Conservation (phyloP, 108 stramenopile genomes). For the Discostella pseudostelligera region DNA sequence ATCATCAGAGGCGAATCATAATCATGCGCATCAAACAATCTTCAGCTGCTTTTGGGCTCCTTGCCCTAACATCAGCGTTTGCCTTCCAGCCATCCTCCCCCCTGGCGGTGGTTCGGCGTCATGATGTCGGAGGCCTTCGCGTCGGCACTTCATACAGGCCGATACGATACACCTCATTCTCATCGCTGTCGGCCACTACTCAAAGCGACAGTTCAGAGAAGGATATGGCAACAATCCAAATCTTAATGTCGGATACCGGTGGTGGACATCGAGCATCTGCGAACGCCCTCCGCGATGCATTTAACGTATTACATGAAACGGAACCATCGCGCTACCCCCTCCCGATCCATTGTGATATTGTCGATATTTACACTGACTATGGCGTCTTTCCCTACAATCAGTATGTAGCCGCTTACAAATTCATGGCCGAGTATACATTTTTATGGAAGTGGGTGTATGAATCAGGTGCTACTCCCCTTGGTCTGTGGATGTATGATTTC, state of each 20-base stretch:
- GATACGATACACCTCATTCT: no score
- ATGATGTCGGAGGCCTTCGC: background rate
- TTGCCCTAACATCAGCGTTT: background rate
- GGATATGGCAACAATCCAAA: slow-evolving; percentile 69
- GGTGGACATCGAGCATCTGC: slow-evolving; percentile 89
- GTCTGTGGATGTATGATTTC: slow-evolving; percentile 64
- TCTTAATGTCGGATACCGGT: slow-evolving; percentile 87
- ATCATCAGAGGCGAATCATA: background rate
- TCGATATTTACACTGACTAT: slow-evolving; percentile 86
- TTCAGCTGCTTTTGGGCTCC: background rate
- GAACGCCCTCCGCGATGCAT: slow-evolving; percentile 76
- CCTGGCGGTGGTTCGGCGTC: background rate
- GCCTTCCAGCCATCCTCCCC: background rate
- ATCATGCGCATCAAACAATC: background rate
- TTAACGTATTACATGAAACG: slow-evolving; percentile 62
- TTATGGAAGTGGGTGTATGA: slow-evolving; percentile 77
- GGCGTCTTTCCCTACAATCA: slow-evolving; percentile 77
- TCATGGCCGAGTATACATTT: slow-evolving; percentile 76
- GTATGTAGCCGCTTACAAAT: slow-evolving; percentile 70
- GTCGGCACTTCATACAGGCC: no score
- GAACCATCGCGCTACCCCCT: slow-evolving; percentile 42
- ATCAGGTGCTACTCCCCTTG: slow-evolving; percentile 73
- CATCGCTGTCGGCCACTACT: no score
- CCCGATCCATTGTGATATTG: slow-evolving; percentile 76
- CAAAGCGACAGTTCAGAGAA: slow-evolving; percentile 1